phyloP scores from a whole-genome alignment of 352 stramenopile species.

The Globisporangium okanoganense region DNA sequence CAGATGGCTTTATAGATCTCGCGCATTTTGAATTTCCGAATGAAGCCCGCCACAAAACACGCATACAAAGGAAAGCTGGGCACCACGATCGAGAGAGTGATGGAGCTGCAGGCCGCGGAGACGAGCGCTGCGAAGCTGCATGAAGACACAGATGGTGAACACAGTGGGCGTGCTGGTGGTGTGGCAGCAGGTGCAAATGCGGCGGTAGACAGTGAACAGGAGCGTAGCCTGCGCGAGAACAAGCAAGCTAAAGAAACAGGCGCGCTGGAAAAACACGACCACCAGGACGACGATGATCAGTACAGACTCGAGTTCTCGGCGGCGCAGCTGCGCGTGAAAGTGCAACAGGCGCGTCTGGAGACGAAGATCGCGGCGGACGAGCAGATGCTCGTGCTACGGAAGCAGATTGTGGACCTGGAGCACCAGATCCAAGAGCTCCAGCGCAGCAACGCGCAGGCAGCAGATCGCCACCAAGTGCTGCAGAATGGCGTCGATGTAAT shows the following conservation, averaged over 20 bases:
- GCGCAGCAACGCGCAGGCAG: conserved; percentile 18
- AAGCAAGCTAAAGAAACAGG: neutral
- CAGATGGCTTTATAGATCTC: conserved; percentile 2
- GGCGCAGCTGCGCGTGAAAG: conserved; percentile 45
- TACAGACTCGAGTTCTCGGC: conserved; percentile 32
- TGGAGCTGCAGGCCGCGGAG: neutral
- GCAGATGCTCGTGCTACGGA: conserved; percentile 35
- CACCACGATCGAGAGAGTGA: neutral
- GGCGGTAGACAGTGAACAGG: neutral
- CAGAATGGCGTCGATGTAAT: conserved; percentile 39
- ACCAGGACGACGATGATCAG: conserved; percentile 9
- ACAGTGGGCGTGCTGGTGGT: neutral
- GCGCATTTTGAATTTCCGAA: conserved; percentile 7
- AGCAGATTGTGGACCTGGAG: conserved; percentile 41
- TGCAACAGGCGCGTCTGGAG: conserved; percentile 54
- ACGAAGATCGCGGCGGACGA: conserved; percentile 46
- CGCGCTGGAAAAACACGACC: neutral
- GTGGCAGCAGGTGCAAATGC: neutral
- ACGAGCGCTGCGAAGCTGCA: neutral
- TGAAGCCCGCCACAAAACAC: neutral
- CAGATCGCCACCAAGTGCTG: conserved; percentile 26
- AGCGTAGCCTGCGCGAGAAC: neutral
- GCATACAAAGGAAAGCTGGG: neutral
- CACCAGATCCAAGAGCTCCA: conserved; percentile 17
- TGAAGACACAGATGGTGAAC: neutral